A percentile compares a stretch with the other conserved stretches of the same genome.
phyloP scores from a whole-genome alignment of 768 basidiomycete species.

The Pleurotus sapidus region DNA sequence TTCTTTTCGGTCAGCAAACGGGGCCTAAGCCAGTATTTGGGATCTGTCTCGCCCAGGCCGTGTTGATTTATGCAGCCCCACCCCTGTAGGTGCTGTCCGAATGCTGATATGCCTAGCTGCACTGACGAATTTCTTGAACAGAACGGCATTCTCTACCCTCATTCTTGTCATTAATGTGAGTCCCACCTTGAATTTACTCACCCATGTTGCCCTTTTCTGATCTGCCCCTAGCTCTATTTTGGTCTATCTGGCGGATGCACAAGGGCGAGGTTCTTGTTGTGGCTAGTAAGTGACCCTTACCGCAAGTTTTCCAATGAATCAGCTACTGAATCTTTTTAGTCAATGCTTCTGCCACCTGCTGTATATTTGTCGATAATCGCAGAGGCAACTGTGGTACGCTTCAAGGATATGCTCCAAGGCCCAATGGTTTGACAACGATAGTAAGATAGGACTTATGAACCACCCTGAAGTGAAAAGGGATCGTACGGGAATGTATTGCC shows the following conservation, averaged over 20 bases:
- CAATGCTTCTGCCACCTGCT: not conserved
- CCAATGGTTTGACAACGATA: not conserved
- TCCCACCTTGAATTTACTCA: not conserved
- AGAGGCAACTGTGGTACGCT: not conserved
- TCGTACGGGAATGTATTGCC: conserved; percentile 2
- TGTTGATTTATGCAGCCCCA: not conserved
- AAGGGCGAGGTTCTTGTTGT: too few relatives aligned
- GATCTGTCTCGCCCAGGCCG: conserved; percentile 2
- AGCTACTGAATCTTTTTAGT: not conserved
- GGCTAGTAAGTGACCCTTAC: too few relatives aligned
- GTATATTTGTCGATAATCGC: not conserved
- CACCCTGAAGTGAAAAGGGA: not conserved
- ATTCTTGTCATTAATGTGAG: not conserved
- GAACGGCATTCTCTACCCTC: not conserved
- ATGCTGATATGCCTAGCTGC: not conserved
- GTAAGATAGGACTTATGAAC: not conserved
- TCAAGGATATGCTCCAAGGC: not conserved
- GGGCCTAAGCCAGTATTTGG: not conserved
- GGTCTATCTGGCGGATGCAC: not conserved
- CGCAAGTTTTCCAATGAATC: too few relatives aligned
- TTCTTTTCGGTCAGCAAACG: conserved; percentile 4
- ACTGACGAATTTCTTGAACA: not conserved
- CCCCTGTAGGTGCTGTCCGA: not conserved
- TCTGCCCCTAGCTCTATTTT: not conserved
- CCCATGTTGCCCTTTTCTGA: not conserved